These are phyloP conservation scores for Macrotyloma uniflorum DNA, from an alignment of 306 rosid species.

Conservation along the genomic window DNA sequence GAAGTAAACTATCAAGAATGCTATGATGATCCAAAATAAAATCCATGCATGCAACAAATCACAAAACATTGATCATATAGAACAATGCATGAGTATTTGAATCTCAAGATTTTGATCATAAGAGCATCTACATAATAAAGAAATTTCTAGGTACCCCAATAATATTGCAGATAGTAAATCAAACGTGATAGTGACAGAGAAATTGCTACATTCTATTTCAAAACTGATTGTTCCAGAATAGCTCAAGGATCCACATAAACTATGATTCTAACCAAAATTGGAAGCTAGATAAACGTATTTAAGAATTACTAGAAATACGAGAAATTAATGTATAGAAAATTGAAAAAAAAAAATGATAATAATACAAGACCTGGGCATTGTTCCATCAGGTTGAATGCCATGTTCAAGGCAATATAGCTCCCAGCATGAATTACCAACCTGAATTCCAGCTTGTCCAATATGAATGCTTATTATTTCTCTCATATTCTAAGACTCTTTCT, in stretches of 20 bases:
- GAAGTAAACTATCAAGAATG: background rate
- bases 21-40: conserved; percentile 11
- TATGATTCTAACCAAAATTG: conserved; percentile 9
- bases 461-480: conserved; percentile 75
- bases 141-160: background rate
- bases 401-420: conserved; percentile 82
- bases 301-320: background rate
- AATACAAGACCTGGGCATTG: conserved; percentile 63
- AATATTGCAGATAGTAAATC: background rate
- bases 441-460: conserved; percentile 84
- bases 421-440: conserved; percentile 86
- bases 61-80: background rate
- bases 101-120: background rate
- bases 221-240: background rate
- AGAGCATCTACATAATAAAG: background rate
- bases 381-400: conserved; percentile 73
- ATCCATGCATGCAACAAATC: conserved; percentile 7
- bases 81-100: background rate
- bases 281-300: too few relatives aligned
- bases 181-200: background rate
- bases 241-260: background rate
- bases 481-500: conserved; percentile 40
- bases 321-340: background rate
- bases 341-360: background rate
- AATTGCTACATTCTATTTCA: background rate